phyloP scores from a whole-genome alignment of 1,139 yeast species.

The Casaregolazyma suthepensis region DNA sequence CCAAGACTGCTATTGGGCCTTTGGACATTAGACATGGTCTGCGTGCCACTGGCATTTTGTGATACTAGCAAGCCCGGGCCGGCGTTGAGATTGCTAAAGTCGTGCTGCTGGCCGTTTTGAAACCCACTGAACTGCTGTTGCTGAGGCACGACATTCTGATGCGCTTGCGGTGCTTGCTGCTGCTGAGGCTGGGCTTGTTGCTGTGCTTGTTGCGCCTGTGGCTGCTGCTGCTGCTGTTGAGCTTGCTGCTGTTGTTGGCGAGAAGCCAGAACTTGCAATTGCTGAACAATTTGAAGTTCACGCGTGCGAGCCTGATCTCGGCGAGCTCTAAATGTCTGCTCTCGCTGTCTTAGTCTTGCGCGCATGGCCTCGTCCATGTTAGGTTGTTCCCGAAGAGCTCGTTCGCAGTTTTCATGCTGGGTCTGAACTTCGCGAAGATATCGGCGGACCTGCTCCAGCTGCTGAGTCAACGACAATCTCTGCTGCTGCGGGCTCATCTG shows the following conservation, averaged over 20 bases:
- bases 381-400: conserved; percentile 20
- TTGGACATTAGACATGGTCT: background rate
- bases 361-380: conserved; percentile 21
- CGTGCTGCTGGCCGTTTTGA: background rate
- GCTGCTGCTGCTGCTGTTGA: conserved; percentile 17
- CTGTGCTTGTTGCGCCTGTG: conserved; percentile 13
- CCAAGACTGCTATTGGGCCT: conserved; percentile 3
- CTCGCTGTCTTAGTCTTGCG: conserved; percentile 20
- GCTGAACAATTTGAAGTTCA: conserved; percentile 25
- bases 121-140: conserved; percentile 2
- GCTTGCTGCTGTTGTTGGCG: conserved; percentile 22
- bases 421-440: conserved; percentile 19
- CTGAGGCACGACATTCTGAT: conserved; percentile 6
- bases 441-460: conserved; percentile 19
- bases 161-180: conserved; percentile 4
- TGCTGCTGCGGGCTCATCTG: conserved; percentile 25
- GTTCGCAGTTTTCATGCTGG: conserved; percentile 21
- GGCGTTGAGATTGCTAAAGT: background rate
- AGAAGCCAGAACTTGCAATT: conserved; percentile 20
- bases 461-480: conserved; percentile 23
- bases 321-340: conserved; percentile 21
- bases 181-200: conserved; percentile 11
- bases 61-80: background rate
- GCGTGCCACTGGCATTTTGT: background rate
- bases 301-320: conserved; percentile 22